Conservation (phyloP, 2,329 filamentous ascomycete species). For the Metarhizium robertsii region DNA sequence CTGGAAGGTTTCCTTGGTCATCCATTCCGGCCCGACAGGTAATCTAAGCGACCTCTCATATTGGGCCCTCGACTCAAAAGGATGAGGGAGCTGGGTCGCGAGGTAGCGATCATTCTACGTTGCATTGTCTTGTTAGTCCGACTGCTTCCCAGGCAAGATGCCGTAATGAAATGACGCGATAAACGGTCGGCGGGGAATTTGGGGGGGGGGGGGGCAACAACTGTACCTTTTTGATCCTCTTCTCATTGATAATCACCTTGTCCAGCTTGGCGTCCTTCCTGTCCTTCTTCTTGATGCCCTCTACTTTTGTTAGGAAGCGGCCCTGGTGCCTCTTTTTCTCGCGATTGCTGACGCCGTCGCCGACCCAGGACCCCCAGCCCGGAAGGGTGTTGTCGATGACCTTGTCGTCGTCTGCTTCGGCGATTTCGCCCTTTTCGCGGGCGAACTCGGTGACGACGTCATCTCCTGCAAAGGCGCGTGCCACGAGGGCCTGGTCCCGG, state of each 20-base stretch:
- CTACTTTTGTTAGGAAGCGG: slow-evolving; percentile 54
- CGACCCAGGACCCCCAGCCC: slow-evolving; percentile 90
- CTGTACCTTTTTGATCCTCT: slow-evolving; percentile 71
- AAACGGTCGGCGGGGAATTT: no score
- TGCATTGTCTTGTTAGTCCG: neutral
- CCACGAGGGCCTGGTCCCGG: slow-evolving; percentile 59
- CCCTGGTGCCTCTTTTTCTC: slow-evolving; percentile 55
- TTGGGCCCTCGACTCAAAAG: slow-evolving; percentile 79
- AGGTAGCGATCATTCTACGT: slow-evolving; percentile 74
- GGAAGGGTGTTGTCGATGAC: slow-evolving; percentile 76
- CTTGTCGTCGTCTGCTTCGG: slow-evolving; percentile 73
- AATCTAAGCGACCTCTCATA: slow-evolving; percentile 83
- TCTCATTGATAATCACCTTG: slow-evolving; percentile 87
- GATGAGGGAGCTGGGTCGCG: slow-evolving; percentile 73
- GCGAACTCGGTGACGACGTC: slow-evolving; percentile 76
- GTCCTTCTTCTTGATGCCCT: slow-evolving; percentile 66
- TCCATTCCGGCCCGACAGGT: slow-evolving; percentile 89
- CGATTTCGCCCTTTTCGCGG: slow-evolving; percentile 64
- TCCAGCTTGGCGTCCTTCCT: slow-evolving; percentile 76
- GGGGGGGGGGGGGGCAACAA: slow-evolving; percentile 1
- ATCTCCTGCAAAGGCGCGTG: slow-evolving; percentile 79
- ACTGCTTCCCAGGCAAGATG: neutral
- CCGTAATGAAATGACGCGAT: no score
- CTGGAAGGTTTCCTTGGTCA: slow-evolving; percentile 93
- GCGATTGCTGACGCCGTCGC: slow-evolving; percentile 67